Evolutionary conservation across 1,284 basidiomycete genomes (phyloP), one percentile per base, ranked within the genome.

Genomic region (Coniophora puteana): DNA sequence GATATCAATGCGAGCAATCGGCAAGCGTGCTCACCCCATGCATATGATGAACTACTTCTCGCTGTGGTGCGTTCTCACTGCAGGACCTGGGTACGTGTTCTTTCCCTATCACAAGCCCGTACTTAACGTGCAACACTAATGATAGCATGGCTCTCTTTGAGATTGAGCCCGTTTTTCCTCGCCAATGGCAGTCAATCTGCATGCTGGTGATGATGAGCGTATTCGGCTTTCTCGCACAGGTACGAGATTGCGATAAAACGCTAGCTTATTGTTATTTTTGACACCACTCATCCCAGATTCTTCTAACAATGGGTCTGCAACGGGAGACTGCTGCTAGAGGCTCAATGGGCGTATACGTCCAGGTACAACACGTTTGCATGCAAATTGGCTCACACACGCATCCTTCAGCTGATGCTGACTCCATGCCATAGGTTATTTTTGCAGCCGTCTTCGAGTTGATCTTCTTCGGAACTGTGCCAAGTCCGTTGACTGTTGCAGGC

Each of bases 31-130:
- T 3, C 81, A 85, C 51, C 69, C 84, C 0, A 60, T 89, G 33
- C 86, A 90, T 55, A 74, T 74, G n/a, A 69, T 89, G 44, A 67
- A 72, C 4, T 80, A 74, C 42, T 89, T 86, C 54, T 78, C 83
- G 0, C 61, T 72, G 22, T 69, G 77, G 50, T 81, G 78, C 47
- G 71, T 81, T 3, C 59, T 83, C 32, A 72, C 74, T 3, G 69
- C 76, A 1, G 57, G 64, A 11, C 47, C 79, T 47, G 72, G 62
- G 71, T 55, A 35, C 8, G 33, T 20, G 20, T 35, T 13, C 21
- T 35, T 16, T 35, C 14, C 12, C 21, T 8, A 20, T 20, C n/a
- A 11, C 10, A n/a, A 7, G 26, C 36, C 5, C 8, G 14, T 39
- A n/a, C 14, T 43, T 28, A 16, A 25, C 41, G 57, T 54, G 7